Evolutionary conservation across 2,329 filamentous ascomycete species (phyloP), one percentile per base, ranked within the genome.

Genomic region (Aspergillus unguis): DNA sequence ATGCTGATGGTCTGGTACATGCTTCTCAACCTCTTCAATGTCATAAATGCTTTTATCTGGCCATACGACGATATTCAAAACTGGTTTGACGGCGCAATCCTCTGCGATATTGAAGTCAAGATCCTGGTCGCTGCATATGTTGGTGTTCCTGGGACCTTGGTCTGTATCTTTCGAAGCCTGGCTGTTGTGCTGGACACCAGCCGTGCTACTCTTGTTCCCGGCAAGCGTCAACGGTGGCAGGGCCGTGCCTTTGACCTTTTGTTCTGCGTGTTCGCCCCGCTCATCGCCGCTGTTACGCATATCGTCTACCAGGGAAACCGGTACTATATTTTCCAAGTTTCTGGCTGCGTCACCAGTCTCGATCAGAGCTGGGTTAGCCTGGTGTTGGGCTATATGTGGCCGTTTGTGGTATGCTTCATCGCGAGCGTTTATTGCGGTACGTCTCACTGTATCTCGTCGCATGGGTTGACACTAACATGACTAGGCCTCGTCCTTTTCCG

Each of bases 31-130:
- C 51, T 84, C 48, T 76, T 80, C 65, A 80, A 77, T 58, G 75
- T 84, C 56, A 67, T 83, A 72, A 88, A 88, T 62, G 75, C 84
- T 1, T 65, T 86, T 45, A 77, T 87, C 55, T 89, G 85, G 85
- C 77, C 80, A 0, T 80, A 75, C 6, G 81, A 85, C 57, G 72
- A 86, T 57, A 61, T 79, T 9, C 35, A 62, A 0, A 65, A 70
- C 5, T 84, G 80, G 78, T 88, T 78, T 77, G 67, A 77, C 53
- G 86, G 86, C 4, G 62, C 66, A 4, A 78, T 77, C 2, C 78
- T 85, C 53, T 89, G 86, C 68, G 85, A 89, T 65, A 71, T 88
- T 44, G 77, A 87, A 59, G 74, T 79, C 49, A 83, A 85, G 56
- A 62, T 88, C 32, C 75, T 80, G 53, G 72, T 81, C 26, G 82